Evolutionary conservation across 208 protist genomes (phyloP).

Genomic region (Giardia muris): DNA sequence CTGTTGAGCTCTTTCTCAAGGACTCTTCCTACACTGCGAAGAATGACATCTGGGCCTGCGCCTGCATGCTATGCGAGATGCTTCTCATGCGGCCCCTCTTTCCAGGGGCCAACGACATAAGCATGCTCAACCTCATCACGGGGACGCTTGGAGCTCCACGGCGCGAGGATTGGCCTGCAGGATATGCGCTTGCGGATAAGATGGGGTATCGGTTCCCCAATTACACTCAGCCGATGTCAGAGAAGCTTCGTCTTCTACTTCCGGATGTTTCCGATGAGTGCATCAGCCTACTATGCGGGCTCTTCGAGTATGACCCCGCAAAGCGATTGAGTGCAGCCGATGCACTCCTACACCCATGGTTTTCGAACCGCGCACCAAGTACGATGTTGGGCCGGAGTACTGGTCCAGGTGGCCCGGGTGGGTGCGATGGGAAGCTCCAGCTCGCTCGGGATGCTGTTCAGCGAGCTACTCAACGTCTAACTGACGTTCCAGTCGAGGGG

Average conservation of each 20-base stretch:
- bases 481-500: neutral
- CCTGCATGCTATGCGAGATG: neutral
- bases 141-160: neutral
- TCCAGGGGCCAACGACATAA: neutral
- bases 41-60: conserved; percentile 18
- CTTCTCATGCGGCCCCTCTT: neutral
- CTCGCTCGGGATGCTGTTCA: neutral
- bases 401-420: neutral
- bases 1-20: neutral
- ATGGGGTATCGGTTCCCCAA: neutral
- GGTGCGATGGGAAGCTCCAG: neutral
- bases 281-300: neutral
- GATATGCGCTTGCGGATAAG: neutral
- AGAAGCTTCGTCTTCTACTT: neutral
- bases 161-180: neutral
- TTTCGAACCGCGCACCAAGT: neutral
- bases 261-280: neutral
- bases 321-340: neutral
- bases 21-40: neutral
- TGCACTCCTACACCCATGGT: neutral
- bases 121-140: neutral
- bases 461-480: neutral
- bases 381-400: neutral
- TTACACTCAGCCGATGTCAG: neutral
- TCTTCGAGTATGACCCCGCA: neutral